Evolutionary conservation across 2,329 filamentous ascomycete genomes (phyloP).

Genomic region (Gliomastix tumulicola): DNA sequence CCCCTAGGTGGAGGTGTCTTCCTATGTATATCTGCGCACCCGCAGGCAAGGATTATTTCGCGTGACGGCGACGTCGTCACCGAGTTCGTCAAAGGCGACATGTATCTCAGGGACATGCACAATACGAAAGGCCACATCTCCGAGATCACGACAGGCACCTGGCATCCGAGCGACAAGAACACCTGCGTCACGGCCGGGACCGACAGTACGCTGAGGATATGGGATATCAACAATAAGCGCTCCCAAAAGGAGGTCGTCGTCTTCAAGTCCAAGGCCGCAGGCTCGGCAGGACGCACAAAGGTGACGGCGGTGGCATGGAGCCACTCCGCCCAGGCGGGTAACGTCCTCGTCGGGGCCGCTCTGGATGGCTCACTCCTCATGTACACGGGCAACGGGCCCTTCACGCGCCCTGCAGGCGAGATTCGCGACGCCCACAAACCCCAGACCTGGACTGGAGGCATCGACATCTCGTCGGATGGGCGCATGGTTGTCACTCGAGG

Average conservation of each 20-base stretch:
- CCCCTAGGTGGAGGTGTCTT: conserved; percentile 72
- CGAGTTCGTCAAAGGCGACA: conserved; percentile 95
- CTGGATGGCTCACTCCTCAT: conserved; percentile 86
- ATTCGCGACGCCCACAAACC: conserved; percentile 75
- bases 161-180: conserved; percentile 83
- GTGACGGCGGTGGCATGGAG: conserved; percentile 94
- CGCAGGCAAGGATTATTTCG: conserved; percentile 83
- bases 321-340: conserved; percentile 66
- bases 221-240: conserved; percentile 89
- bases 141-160: conserved; percentile 81
- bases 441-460: conserved; percentile 84
- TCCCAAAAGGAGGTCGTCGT: conserved; percentile 91
- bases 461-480: conserved; percentile 88
- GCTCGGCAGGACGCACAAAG: conserved; percentile 80
- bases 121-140: conserved; percentile 96
- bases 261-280: conserved; percentile 86
- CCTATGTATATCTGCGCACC: conserved; percentile 80
- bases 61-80: conserved; percentile 80
- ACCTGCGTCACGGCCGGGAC: conserved; percentile 85
- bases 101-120: conserved; percentile 96
- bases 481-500: conserved; percentile 85
- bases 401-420: conserved; percentile 73
- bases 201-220: conserved; percentile 92
- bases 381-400: conserved; percentile 87
- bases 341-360: conserved; percentile 73